phyloP scores from a whole-genome alignment of 257 asterid genomes.

The Plantago elongata region DNA sequence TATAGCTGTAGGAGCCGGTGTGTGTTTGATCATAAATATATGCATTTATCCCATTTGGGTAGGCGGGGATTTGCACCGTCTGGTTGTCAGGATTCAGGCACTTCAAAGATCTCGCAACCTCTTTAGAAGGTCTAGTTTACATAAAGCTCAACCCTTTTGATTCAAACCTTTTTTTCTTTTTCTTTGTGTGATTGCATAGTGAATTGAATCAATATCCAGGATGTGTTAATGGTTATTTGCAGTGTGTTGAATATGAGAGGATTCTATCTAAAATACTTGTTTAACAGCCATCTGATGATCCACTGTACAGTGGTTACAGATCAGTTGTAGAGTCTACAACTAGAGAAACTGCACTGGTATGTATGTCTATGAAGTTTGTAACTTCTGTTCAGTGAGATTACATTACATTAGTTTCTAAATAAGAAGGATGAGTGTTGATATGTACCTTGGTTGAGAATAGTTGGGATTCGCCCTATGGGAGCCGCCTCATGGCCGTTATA shows the following conservation, averaged over 20 bases:
- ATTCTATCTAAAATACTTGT: constrained; percentile 30
- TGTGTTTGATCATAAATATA: constrained; percentile 35
- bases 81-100: constrained; percentile 39
- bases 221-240: constrained; percentile 35
- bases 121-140: constrained; percentile 34
- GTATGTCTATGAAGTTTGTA: not conserved
- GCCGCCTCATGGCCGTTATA: constrained; percentile 49
- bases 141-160: not conserved
- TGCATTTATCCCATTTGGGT: constrained; percentile 46
- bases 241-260: constrained; percentile 32
- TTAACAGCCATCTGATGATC: constrained; percentile 36
- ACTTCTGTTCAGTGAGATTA: not conserved
- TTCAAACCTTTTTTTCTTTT: not conserved
- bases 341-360: constrained; percentile 42
- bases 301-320: constrained; percentile 37
- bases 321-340: constrained; percentile 37
- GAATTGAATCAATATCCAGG: constrained; percentile 19
- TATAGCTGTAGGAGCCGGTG: constrained; percentile 39
- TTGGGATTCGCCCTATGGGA: constrained; percentile 51
- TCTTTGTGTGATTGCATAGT: not conserved
- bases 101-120: constrained; percentile 40
- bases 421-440: not conserved
- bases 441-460: constrained; percentile 19
- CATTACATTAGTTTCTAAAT: not conserved
- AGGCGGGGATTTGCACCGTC: constrained; percentile 43